Conservation (phyloP, 306 rosid genomes). For the Delonix regia region DNA sequence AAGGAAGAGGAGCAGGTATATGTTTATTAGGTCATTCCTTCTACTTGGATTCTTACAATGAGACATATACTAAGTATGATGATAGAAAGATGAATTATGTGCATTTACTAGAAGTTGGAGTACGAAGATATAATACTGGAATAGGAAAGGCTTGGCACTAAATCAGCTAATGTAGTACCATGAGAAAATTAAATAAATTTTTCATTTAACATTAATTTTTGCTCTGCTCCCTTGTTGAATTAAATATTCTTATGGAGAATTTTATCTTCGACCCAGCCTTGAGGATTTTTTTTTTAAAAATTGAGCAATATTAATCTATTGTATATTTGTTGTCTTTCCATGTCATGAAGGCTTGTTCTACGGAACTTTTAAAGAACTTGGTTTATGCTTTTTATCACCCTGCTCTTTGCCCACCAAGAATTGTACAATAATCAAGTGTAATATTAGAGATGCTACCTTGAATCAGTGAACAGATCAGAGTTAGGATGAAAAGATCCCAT, state of each 20-base stretch:
- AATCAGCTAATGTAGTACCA: not conserved
- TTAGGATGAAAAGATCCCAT: too few relatives aligned
- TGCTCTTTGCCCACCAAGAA: not conserved
- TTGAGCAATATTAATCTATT: slow-evolving; percentile 6
- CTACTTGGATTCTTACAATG: not conserved
- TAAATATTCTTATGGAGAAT: slow-evolving; percentile 29
- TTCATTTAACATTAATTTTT: slow-evolving; percentile 9
- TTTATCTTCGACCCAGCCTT: slow-evolving; percentile 1
- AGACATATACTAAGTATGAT: slow-evolving; percentile 11
- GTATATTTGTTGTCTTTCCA: slow-evolving; percentile 21
- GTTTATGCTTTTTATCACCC: not conserved
- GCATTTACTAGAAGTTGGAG: not conserved
- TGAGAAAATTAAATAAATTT: slow-evolving; percentile 1
- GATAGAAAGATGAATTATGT: not conserved
- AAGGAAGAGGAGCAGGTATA: slow-evolving; percentile 99
- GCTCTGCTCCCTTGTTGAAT: slow-evolving; percentile 8
- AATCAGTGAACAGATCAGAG: too few relatives aligned
- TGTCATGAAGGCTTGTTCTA: slow-evolving; percentile 9
- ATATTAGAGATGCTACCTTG: too few relatives aligned
- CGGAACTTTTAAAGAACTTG: slow-evolving; percentile 15
- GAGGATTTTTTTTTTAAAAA: not conserved
- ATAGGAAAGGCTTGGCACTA: not conserved
- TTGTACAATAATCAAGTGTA: not conserved
- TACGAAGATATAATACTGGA: not conserved
- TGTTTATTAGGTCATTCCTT: slow-evolving; percentile 38